Conservation (phyloP, 129 eudicot species). For the Gnaphalium uliginosum region DNA sequence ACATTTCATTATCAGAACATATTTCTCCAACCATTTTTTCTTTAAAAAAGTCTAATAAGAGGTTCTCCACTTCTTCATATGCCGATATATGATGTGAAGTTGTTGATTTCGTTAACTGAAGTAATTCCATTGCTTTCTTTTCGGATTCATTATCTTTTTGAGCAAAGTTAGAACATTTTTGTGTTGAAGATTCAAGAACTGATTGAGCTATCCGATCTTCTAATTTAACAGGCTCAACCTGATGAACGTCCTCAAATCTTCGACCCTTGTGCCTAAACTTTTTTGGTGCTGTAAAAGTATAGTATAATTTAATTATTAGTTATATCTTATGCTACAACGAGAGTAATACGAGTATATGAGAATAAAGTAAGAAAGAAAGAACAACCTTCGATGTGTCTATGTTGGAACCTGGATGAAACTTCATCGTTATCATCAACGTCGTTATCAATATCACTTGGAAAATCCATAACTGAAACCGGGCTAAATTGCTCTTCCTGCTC, state of each 20-base stretch:
- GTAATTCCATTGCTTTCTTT: conserved; percentile 44
- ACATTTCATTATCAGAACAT: conserved; percentile 24
- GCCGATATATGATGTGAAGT: conserved; percentile 28
- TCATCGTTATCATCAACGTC: conserved; percentile 51
- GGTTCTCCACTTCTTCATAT: conserved; percentile 37
- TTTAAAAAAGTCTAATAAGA: conserved; percentile 55
- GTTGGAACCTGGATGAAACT: conserved; percentile 48
- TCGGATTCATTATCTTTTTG: conserved; percentile 31
- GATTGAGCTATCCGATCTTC: conserved; percentile 47
- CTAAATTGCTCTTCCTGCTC: conserved; percentile 69
- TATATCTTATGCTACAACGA: background rate
- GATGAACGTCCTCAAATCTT: conserved; percentile 42
- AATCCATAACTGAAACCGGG: conserved; percentile 80
- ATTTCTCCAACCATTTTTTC: conserved; percentile 34
- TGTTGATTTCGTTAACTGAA: conserved; percentile 41
- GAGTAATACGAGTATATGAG: background rate
- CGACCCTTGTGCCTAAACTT: conserved; percentile 43
- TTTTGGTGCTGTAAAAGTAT: conserved; percentile 42
- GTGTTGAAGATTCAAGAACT: conserved; percentile 31
- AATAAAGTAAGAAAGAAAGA: background rate
- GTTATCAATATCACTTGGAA: conserved; percentile 52
- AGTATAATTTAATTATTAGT: background rate
- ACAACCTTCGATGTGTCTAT: conserved; percentile 49
- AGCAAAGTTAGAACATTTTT: conserved; percentile 22
- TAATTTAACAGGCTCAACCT: conserved; percentile 62